Conservation (phyloP, 352 stramenopile species). For the Globisporangium viniferum region DNA sequence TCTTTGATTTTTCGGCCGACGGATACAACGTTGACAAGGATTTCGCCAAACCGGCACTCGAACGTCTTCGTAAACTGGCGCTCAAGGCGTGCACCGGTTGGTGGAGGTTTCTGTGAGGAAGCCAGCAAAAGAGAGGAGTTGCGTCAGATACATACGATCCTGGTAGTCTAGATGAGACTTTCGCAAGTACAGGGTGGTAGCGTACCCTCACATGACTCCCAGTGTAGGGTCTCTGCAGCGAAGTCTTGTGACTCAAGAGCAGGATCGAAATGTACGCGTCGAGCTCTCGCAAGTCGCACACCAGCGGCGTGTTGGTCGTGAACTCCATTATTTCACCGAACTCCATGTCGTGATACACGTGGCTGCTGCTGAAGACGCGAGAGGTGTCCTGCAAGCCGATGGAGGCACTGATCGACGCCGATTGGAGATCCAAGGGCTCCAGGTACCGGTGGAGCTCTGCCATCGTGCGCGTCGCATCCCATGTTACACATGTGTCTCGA, state of each 20-base stretch:
- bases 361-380: conserved; percentile 9
- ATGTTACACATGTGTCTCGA: background rate
- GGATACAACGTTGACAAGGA: background rate
- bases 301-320: conserved; percentile 4
- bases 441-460: background rate
- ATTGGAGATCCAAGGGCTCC: background rate
- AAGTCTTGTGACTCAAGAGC: background rate
- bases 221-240: background rate
- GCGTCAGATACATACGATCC: background rate
- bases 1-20: background rate
- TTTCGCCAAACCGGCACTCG: background rate
- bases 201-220: background rate
- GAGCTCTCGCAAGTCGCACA: background rate
- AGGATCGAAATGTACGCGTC: background rate
- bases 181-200: too few relatives aligned
- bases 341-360: conserved; percentile 2
- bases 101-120: background rate
- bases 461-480: background rate
- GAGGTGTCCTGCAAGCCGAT: conserved; percentile 1
- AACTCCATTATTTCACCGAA: background rate
- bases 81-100: background rate
- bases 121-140: background rate
- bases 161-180: too few relatives aligned
- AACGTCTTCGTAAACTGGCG: background rate
- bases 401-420: background rate